phyloP scores from a whole-genome alignment of 768 basidiomycete species.

The Leucosporidium creatinivorum region DNA sequence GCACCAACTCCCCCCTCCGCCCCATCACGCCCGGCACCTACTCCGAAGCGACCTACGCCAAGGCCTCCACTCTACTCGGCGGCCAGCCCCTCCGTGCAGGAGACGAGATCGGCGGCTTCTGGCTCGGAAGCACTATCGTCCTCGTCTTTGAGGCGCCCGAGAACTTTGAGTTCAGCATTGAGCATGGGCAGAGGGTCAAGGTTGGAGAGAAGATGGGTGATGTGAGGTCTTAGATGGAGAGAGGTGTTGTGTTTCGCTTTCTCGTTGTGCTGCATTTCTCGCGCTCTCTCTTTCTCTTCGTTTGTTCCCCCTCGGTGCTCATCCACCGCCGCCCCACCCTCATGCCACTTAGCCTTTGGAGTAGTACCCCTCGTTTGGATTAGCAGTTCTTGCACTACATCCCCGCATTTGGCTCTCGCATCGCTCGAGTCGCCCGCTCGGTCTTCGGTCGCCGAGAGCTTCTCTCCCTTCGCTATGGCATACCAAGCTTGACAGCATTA shows the following conservation, averaged over 20 bases:
- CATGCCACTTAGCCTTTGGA: too few relatives aligned
- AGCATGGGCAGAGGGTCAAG: constrained; percentile 73
- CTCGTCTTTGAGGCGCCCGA: constrained; percentile 91
- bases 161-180: constrained; percentile 60
- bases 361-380: too few relatives aligned
- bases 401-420: too few relatives aligned
- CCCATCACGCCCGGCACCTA: constrained; percentile 59
- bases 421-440: too few relatives aligned
- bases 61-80: constrained; percentile 69
- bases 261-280: too few relatives aligned
- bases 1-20: constrained; percentile 73
- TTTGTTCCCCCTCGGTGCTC: too few relatives aligned
- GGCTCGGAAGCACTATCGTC: constrained; percentile 79
- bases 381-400: too few relatives aligned
- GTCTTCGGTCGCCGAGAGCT: too few relatives aligned
- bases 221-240: neutral
- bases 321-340: too few relatives aligned
- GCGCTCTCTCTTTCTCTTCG: too few relatives aligned
- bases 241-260: neutral
- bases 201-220: constrained; percentile 63
- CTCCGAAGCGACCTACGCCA: constrained; percentile 82
- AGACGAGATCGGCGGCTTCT: constrained; percentile 97
- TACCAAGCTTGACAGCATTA: neutral
- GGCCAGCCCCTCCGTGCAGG: constrained; percentile 82
- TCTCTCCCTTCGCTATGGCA: neutral